Evolutionary conservation across 352 stramenopile genomes (phyloP), one percentile per base, ranked within the genome.

Genomic region (Phytophthora hibernalis): DNA sequence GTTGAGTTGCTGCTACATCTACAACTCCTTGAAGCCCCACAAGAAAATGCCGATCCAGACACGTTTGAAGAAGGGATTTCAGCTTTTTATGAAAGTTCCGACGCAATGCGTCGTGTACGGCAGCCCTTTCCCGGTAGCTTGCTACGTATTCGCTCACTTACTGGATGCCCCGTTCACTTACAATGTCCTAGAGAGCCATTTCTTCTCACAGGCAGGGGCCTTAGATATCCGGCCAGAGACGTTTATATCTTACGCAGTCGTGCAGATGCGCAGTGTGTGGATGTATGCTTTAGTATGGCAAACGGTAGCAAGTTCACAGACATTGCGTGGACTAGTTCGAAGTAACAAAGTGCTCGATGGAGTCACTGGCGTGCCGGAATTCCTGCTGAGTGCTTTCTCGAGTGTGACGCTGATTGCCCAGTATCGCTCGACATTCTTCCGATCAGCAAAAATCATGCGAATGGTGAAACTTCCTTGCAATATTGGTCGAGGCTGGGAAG

Each of bases 71-170:
- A 59, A 54, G 45, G 33, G 70, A 24, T n/a, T 61, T 16, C 8
- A 26, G 4, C 22, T 85, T 5, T 78, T 89, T 22, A 61, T 78
- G 11, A 77, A 53, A 35, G 49, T 80, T n/a, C 79, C 81, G 3
- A 82, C 63, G 15, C 79, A 90, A 48, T 81, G 74, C 26, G 62
- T 90, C 6, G 65, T 87, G 16, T 87, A 82, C 38, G 79, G 79
- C 7, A 82, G 73, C 31, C 51, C 60, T 0, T 68, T 88, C 13
- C 82, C 82, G 1, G 64, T 87, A 1, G 7, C 50, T 0, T 77
- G 71, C 54, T 90, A 87, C 61, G 54, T 74, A 2, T 7, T 81
- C 0, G 79, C 79, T 1, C 79, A 90, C 33, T 18, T 74, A 9
- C 65, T 85, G 20, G 82, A 90, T 48, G 71, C 75, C 5, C 54